A percentile compares a stretch with the other conserved stretches of the same genome.
Conservation (phyloP, 805 yeast genomes). For the Candida germanica region DNA sequence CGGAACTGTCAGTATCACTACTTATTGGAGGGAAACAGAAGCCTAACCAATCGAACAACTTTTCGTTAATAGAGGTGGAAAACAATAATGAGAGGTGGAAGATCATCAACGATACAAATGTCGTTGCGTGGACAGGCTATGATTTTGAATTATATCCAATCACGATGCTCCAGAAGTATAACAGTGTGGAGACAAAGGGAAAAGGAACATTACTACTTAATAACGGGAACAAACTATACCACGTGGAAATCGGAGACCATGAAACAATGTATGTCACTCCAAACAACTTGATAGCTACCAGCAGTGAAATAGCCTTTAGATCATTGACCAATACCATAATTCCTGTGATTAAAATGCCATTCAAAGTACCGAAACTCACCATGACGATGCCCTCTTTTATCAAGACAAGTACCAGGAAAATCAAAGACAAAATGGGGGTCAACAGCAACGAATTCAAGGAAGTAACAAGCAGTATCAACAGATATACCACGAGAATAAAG, state of each 20-base stretch:
- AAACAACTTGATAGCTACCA: slow-evolving; percentile 37
- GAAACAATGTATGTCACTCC: slow-evolving; percentile 42
- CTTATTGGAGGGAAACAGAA: slow-evolving; percentile 27
- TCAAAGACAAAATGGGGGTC: not conserved
- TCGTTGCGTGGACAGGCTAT: slow-evolving; percentile 50
- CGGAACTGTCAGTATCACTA: slow-evolving; percentile 18
- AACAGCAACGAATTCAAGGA: too few relatives aligned
- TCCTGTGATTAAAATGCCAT: not conserved
- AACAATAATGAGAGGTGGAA: slow-evolving; percentile 43
- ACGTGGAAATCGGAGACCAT: slow-evolving; percentile 28
- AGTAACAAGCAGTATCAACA: too few relatives aligned
- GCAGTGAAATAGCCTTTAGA: slow-evolving; percentile 3
- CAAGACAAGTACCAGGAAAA: too few relatives aligned
- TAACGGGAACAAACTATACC: slow-evolving; percentile 38
- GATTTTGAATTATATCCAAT: slow-evolving; percentile 22
- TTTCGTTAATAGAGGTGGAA: slow-evolving; percentile 34
- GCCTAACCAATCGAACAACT: slow-evolving; percentile 22
- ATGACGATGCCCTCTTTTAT: not conserved
- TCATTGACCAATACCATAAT: too few relatives aligned
- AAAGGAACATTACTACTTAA: slow-evolving; percentile 40
- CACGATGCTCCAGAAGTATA: slow-evolving; percentile 18
- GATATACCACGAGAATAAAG: slow-evolving; percentile 2
- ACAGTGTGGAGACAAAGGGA: slow-evolving; percentile 30
- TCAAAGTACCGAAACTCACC: not conserved
- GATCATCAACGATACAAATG: slow-evolving; percentile 29